Conservation (phyloP, 768 basidiomycete genomes). For the Lactarius psammicola region DNA sequence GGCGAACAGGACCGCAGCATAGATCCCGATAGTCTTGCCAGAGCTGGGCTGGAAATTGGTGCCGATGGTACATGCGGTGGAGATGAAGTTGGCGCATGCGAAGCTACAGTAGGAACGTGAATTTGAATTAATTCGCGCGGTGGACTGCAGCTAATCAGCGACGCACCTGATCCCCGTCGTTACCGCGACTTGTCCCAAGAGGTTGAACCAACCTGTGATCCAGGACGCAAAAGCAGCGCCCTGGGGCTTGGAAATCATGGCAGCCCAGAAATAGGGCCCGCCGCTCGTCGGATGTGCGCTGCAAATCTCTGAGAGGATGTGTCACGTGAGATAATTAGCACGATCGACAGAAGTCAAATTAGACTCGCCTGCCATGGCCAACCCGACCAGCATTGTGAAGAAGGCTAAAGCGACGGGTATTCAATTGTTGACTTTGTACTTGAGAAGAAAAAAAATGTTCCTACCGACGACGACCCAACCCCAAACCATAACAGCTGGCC, state of each 20-base stretch:
- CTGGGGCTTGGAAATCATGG: conserved; percentile 60
- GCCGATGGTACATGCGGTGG: conserved; percentile 58
- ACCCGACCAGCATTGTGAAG: conserved; percentile 69
- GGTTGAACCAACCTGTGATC: conserved; percentile 75
- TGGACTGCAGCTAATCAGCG: neutral
- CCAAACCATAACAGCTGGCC: conserved; percentile 77
- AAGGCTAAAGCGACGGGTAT: conserved; percentile 41
- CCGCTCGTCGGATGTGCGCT: conserved; percentile 72
- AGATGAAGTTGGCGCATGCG: conserved; percentile 65
- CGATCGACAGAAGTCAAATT: neutral
- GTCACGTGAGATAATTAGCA: conserved; percentile 1
- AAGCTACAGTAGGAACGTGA: conserved; percentile 42
- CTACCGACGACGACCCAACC: conserved; percentile 64
- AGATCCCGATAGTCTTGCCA: conserved; percentile 62
- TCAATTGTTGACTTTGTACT: conserved; percentile 5
- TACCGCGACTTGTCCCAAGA: conserved; percentile 73
- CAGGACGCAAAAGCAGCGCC: conserved; percentile 67
- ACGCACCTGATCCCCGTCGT: conserved; percentile 67
- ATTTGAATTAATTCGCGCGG: neutral
- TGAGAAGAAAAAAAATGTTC: conserved; percentile 30
- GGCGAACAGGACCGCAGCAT: conserved; percentile 63
- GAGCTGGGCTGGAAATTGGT: conserved; percentile 57
- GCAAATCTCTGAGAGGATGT: conserved; percentile 38
- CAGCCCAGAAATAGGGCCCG: conserved; percentile 81
- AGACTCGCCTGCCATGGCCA: conserved; percentile 67